Base-by-base conservation (phyloP, 1,284 basidiomycete genomes). In the Phaffia rhodozyma region DNA sequence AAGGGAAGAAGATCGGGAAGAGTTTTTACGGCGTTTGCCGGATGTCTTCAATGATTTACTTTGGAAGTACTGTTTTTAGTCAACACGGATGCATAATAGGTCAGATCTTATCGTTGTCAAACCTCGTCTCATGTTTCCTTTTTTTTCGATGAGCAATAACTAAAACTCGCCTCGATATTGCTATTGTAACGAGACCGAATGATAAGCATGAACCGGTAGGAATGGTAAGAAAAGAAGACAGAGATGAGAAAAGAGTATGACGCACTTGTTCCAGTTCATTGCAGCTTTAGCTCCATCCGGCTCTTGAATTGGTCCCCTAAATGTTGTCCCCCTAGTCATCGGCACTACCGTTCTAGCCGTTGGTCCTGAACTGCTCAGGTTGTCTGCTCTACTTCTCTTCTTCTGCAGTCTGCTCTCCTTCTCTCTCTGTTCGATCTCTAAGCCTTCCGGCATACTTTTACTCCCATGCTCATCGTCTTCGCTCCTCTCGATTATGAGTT, bases 301-400 rank as follows among this genome's bases (percentile, higher is more conserved):
- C 53, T 55, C 43, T 59, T 55, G 47, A 43, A 23, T 54, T 4
- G 23, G 23, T 20, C 60, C 60, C 21, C 54, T 32, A 27, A 43
- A 20, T 27, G 38, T 62, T n/a, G 57, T 65, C 9, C 63, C 63
- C 32, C 63, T 55, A 6, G 63, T 65, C 63, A 65, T 65, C 13
- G 38, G 38, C 13, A 43, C 38, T 43, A 43, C 38, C 38, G 38
- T 43, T 43, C 38, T 43, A 5, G 13, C 13, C 13, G 13, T 43
- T 11, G 38, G 38, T 7, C 38, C 38, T 43, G 38, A 43, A 43
- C 38, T 43, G 16, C 38, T 43, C 38, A 43, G 16, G 13, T 43
- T 43, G 2, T 43, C 38, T 16, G 38, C 38, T 16, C 38, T 43
- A 43, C 38, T 43, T 43, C 38, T 43, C 13, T 43, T 43, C 38